Evolutionary conservation across 2,329 filamentous ascomycete species (phyloP).

Genomic region (Colletotrichum tropicale): DNA sequence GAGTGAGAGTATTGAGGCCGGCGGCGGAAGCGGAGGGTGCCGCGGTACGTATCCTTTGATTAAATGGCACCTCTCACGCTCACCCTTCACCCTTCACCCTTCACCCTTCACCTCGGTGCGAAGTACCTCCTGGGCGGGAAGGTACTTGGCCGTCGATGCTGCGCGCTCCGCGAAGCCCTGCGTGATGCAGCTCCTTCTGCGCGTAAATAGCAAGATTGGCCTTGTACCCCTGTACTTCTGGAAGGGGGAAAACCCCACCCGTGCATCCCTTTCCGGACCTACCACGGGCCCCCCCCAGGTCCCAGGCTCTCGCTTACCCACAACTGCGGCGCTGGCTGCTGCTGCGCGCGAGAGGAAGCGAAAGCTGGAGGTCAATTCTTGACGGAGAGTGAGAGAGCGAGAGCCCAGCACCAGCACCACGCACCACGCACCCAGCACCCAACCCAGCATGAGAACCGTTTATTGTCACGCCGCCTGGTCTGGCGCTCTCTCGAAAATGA

Average conservation of each 20-base stretch:
- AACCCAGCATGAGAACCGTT: constrained; percentile 26
- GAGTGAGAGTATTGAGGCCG: background rate
- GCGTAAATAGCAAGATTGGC: background rate
- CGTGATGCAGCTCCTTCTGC: background rate
- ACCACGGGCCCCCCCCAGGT: background rate
- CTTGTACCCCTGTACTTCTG: constrained; percentile 12
- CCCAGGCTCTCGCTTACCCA: constrained; percentile 21
- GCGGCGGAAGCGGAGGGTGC: background rate
- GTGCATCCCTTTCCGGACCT: constrained; percentile 11
- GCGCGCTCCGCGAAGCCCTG: background rate
- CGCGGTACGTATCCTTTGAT: constrained; percentile 9
- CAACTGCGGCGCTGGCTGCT: constrained; percentile 15
- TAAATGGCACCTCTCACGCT: background rate
- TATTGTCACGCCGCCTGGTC: constrained; percentile 26
- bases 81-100: background rate
- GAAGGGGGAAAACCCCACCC: constrained; percentile 12
- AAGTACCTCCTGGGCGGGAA: background rate
- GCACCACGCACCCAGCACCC: constrained; percentile 13
- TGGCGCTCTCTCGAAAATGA: constrained; percentile 32
- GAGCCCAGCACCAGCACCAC: constrained; percentile 20
- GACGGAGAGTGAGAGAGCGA: constrained; percentile 2
- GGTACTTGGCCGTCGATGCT: background rate
- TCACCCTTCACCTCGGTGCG: background rate
- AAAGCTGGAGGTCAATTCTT: constrained; percentile 24
- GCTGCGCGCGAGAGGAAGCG: constrained; percentile 22